Evolutionary conservation across 805 yeast species (phyloP), one percentile per base, ranked within the genome.

Genomic region (Myxozyma kluyveri): DNA sequence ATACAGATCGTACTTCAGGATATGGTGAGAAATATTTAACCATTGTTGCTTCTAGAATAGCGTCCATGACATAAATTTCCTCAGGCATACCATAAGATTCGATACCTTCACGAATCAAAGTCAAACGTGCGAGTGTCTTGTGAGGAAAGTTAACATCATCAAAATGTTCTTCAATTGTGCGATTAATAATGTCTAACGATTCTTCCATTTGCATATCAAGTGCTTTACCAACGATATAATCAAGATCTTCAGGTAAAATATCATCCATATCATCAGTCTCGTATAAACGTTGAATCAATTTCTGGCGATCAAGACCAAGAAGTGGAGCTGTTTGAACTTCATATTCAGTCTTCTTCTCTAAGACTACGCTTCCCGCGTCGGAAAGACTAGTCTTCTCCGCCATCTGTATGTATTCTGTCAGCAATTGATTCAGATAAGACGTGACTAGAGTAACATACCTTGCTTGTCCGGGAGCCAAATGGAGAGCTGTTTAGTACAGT

Each of bases 1-100:
- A 73, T 19, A 79, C 76, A 6, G 82, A 75, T 37, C 82, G 62
- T 12, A 82, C 83, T 60, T 82, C 87, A 0, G 85, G 83, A 55
- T 81, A 81, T 4, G 85, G 84, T 9, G 50, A 49, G 36, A 37
- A 21, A 21, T n/a, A 35, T 7, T 35, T 18, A 17, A 35, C 18
- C 10, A 35, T 6, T 9, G 18, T 17, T 10, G 38, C 38, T 14
- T 31, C 35, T 14, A 31, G 35, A 31, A 10, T 10, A 10, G 35
- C 35, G 35, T 31, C 35, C n/a, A 53, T 4, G 18, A 39, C 45
- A 31, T 49, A 53, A 18, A 39, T 35, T 19, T 40, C 50, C 3
- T 35, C 35, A 40, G 36, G 52, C 21, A 21, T 19, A 14, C 47
- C 45, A 2, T 45, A 52, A 4, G 49, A 42, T 10, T 52, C 56